Conservation (phyloP, 257 asterid genomes). For the Avicennia marina region DNA sequence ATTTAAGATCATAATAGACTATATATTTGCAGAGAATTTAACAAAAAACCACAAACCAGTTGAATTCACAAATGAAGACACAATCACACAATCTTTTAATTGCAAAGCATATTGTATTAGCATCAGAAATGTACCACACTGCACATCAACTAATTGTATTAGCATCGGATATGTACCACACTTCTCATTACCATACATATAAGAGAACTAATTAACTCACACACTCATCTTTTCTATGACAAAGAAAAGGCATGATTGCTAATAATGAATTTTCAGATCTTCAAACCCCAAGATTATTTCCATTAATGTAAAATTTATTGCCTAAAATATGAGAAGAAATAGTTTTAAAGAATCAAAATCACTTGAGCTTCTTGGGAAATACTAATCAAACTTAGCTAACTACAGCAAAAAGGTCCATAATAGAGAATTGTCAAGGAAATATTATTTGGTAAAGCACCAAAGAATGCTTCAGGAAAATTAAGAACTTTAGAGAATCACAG, state of each 20-base stretch:
- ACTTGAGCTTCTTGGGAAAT: too few species aligned
- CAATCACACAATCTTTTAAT: neutral
- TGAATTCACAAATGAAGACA: neutral
- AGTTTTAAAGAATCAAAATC: too few species aligned
- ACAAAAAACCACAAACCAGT: neutral
- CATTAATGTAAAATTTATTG: neutral
- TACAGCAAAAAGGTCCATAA: too few species aligned
- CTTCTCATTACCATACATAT: neutral
- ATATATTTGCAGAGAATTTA: neutral
- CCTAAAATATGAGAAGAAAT: too few species aligned
- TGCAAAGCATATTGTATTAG: too few species aligned
- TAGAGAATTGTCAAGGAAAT: too few species aligned
- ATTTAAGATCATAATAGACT: neutral
- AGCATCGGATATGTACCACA: conserved; percentile 7
- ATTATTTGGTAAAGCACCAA: too few species aligned
- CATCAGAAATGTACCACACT: neutral
- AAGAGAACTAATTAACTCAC: neutral
- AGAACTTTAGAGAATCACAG: too few species aligned
- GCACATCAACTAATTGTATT: neutral
- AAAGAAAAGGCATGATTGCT: neutral
- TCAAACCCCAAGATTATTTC: neutral
- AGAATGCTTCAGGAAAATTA: too few species aligned
- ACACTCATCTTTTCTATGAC: neutral
- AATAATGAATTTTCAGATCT: neutral
- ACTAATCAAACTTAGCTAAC: too few species aligned